Base-by-base conservation (phyloP, 345 rosid genomes). In the Rubroshorea leprosula region DNA sequence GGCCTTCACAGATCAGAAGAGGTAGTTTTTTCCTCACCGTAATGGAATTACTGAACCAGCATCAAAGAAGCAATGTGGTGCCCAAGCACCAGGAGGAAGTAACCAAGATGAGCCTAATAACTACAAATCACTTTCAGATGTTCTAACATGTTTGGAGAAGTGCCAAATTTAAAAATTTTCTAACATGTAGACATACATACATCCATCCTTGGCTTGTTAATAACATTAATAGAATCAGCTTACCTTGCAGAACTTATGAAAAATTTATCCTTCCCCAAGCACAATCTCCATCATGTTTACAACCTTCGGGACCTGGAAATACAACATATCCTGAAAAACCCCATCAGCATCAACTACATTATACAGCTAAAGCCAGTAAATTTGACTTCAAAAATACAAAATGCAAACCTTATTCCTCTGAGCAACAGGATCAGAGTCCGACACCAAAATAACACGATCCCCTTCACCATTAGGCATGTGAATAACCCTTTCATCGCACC, bases 1-100 rank as follows among this genome's bases (percentile, higher is more conserved):
- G 80, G 96, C 99, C 12, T 93, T 93, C 74, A 80, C 81, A 15
- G 96, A 89, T 78, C 99, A 89, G 79, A 89, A 89, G 65, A 81
- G 85, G 66, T 75, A 89, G 5, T 93, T 82, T 65, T 93, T 92
- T 23, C 91, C 97, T 61, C 97, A 84, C 74, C 82, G 83, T 58
- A 89, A 85, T 64, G 85, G 71, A n/a, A 15, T 24, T 4, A 29
- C 51, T 15, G 90, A 85, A 49, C 43, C 86, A 21, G 69, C 16
- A 6, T 58, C 82, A 4, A 93, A 89, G 59, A 86, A 75, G 21
- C 86, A 35, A 17, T 58, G 80, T 65, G 67, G 45, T 23, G 61
- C 79, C 29, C 83, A 70, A 68, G 69, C 54, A 3, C 67, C 61
- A n/a, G 39, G 51, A 18, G 66, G 68, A 13, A 59, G 51, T 68